Evolutionary conservation across 2,329 filamentous ascomycete genomes (phyloP), one percentile per base, ranked within the genome.

Genomic region (Diplocarpon rosae): DNA sequence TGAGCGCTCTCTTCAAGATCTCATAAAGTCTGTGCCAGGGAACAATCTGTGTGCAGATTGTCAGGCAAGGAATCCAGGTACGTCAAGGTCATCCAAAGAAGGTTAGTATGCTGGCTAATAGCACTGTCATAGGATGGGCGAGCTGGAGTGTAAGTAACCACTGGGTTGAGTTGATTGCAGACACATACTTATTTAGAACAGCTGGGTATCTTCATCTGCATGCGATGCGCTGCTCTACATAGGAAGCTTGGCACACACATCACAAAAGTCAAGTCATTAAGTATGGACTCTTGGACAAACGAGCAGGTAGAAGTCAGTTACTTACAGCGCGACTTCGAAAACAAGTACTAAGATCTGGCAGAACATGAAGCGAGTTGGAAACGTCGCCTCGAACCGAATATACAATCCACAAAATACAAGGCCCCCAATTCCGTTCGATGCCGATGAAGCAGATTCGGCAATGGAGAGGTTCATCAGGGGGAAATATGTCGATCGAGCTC

Each of bases 251-350:
- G 92, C 50, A 96, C 92, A 33, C 92, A 98, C 65, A 87, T 98
- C 52, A 95, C 89, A 54, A 98, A 98, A 65, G 88, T 98, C 70
- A 98, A 98, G 67, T 96, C 89, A 31, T 67, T 98, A 68, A 96
- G 85, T 65, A 96, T 98, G 89, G 92, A 98, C 66, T 92, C 83
- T 55, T 98, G 92, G 92, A 80, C 85, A 39, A 82, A 83, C 59
- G 92, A 96, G 49, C 92, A 98, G 68, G 89, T 98, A 52, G 92
- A 98, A 67, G 89, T 95, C 70, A 66, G 76, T 47, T 30, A 42
- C 36, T 30, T 37, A 14, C 33, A n/a, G 31, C n/a, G n/a, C 17
- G 31, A 20, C 29, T 8, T 31, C n/a, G 12, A 45, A 13, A 13
- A 37, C 31, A 13, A 14, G 3, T 14, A 39, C 56, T 52, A 45